Base-by-base conservation (phyloP, 2,329 filamentous ascomycete species). In the Aspergillus viridinutans region DNA sequence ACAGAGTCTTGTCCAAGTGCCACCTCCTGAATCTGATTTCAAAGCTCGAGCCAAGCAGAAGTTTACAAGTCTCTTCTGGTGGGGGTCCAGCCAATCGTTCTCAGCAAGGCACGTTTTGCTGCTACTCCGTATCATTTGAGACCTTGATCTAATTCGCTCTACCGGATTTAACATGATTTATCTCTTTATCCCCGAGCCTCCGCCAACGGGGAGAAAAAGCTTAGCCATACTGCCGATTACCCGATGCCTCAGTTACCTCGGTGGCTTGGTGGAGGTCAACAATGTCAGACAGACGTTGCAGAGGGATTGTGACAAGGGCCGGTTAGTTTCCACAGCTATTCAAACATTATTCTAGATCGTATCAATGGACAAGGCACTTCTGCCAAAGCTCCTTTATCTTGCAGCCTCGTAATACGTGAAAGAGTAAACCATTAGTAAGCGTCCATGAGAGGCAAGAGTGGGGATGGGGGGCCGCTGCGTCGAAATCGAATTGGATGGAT, bases 381-480 rank as follows among this genome's bases (percentile, higher is more conserved):
- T 8, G 14, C 17, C 32, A 6, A 17, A 38, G 32, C 32, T 38
- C 14, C 12, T 35, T 17, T 12, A 5, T 6, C 8, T 20, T 21
- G 21, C n/a, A 12, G 20, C 14, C 21, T 47, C 26, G 43, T 47
- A 10, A 4, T 7, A 14, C 2, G 9, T 47, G 6, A 4, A 25
- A 3, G 21, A 14, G 20, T 26, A 25, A 23, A 2, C 21, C 12
- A 48, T 53, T 53, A 29, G 29, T 53, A 26, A 32, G 29, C 26
- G 20, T 32, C 23, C 29, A 25, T 47, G 49, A 55, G 54, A 28
- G 40, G 54, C 38, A 45, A 38, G 49, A 47, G 53, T 51, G 54
- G 42, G 50, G 54, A 48, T 50, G 21, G 32, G 12, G 32, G 32
- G 1, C 32, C 21, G 10, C 17, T 43, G 40, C 20, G 21, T 20